Base-by-base conservation (phyloP, 2,329 filamentous ascomycete species). In the Elsinoe arachidis region DNA sequence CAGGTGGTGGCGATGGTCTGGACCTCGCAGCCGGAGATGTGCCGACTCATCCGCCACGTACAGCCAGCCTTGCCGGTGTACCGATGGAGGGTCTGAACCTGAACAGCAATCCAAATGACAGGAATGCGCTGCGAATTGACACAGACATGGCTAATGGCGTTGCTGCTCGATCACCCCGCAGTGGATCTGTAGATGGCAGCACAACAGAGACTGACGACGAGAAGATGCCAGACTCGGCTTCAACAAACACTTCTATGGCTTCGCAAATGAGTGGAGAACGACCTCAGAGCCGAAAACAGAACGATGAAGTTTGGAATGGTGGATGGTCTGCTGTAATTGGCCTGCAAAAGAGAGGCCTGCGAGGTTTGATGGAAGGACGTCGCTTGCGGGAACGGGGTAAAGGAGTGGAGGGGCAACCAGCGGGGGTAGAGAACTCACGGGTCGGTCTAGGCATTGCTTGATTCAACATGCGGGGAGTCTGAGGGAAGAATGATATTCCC, bases 291-390 rank as follows among this genome's bases (percentile, higher is more conserved):
- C 71, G 73, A 44, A 71, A 72, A 23, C 75, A 72, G 2, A 72
- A 77, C 12, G 74, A 81, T 12, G 87, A 90, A 63, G 77, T 92
- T 0, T 99, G 93, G 92, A 78, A 73, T 66, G 85, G 86, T 58
- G 82, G 95, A 74, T 72, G 92, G 34, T 91, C 88, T 74, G 89
- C 89, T 51, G 92, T 97, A 2, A 95, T 99, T 63, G 93, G 93
- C 0, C 70, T 99, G 62, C 93, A 99, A 76, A 99, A 99, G 76
- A 80, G 93, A 56, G 93, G 93, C 0, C 72, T 99, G 35, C 80
- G 92, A 59, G 93, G 93, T 0, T 72, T 99, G 63, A 97, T 99
- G 93, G 93, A 97, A 71, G 92, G 92, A 2, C 78, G 92, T 44
- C 80, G 92, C 60, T 84, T 96, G 76, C 78, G 91, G 44, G 90